Evolutionary conservation across 106 monocot species (phyloP).

Genomic region (Triglochin maritima): DNA sequence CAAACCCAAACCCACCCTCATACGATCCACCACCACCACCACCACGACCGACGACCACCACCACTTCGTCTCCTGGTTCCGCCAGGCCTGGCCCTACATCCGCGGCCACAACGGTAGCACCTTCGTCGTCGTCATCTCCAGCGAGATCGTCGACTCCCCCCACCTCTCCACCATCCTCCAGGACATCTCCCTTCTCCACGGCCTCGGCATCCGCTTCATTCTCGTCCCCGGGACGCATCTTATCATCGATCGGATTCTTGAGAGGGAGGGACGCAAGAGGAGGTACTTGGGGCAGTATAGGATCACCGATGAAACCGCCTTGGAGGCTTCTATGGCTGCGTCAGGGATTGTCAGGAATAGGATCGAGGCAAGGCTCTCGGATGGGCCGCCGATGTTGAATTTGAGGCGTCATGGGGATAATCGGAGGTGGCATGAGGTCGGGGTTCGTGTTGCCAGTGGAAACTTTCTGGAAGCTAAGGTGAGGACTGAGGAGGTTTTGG

Average conservation of each 20-base stretch:
- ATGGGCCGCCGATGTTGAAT: not conserved
- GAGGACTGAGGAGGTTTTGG: not conserved
- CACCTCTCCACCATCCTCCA: not conserved
- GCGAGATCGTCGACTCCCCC: slow-evolving; percentile 2
- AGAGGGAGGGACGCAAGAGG: slow-evolving; percentile 2
- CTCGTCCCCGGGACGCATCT: slow-evolving; percentile 10
- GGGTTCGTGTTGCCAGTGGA: not conserved
- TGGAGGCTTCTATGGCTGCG: slow-evolving; percentile 2
- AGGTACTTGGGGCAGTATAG: not conserved
- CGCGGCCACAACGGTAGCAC: not conserved
- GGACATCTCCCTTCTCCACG: slow-evolving; percentile 5
- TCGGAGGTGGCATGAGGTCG: not conserved
- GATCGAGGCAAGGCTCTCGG: not conserved
- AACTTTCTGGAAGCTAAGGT: slow-evolving; percentile 9
- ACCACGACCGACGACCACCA: no score
- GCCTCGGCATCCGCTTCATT: not conserved
- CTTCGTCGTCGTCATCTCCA: not conserved
- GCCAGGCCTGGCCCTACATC: slow-evolving; percentile 54
- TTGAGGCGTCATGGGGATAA: slow-evolving; percentile 1
- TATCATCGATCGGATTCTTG: slow-evolving; percentile 13
- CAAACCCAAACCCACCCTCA: no score
- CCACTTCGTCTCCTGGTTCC: slow-evolving; percentile 12
- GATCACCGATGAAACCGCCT: not conserved
- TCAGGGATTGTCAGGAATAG: not conserved
- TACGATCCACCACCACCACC: no score